phyloP scores from a whole-genome alignment of 2,329 filamentous ascomycete species.

The Penicillium sp. region DNA sequence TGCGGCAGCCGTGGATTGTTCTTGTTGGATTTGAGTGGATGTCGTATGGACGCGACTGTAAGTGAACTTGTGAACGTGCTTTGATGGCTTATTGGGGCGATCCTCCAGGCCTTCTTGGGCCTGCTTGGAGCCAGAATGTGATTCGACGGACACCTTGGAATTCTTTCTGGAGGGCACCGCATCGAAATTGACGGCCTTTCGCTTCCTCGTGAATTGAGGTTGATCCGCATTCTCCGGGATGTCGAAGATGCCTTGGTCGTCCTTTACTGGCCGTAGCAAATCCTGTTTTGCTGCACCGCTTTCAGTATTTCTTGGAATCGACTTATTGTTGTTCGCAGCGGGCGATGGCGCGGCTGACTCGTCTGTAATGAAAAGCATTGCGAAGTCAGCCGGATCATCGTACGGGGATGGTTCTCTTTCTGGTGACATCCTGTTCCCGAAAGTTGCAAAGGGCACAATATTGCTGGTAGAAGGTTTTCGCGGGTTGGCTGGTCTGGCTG shows the following conservation, averaged over 20 bases:
- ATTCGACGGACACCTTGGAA: not conserved
- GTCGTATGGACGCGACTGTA: conserved; percentile 22
- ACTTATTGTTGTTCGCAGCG: not conserved
- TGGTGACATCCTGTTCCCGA: conserved; percentile 22
- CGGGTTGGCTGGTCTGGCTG: not conserved
- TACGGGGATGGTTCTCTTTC: conserved; percentile 12
- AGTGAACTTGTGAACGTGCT: conserved; percentile 19
- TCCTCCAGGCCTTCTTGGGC: conserved; percentile 2
- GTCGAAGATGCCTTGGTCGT: not conserved
- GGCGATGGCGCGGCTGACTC: not conserved
- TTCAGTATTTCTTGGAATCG: not conserved
- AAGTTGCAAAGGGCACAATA: conserved; percentile 34
- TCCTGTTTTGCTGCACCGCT: not conserved
- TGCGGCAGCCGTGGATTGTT: conserved; percentile 1
- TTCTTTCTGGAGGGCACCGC: not conserved
- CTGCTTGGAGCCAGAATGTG: not conserved
- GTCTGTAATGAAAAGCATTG: conserved; percentile 26
- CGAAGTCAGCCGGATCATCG: conserved; percentile 26
- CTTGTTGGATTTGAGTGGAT: conserved; percentile 8
- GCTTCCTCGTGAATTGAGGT: conserved; percentile 7
- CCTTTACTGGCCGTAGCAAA: not conserved
- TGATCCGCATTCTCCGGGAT: not conserved
- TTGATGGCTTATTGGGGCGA: conserved; percentile 8
- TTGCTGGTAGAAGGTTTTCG: not conserved
- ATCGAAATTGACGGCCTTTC: conserved; percentile 27